Evolutionary conservation across 768 basidiomycete species (phyloP).

Genomic region (Leccinum variicolor): DNA sequence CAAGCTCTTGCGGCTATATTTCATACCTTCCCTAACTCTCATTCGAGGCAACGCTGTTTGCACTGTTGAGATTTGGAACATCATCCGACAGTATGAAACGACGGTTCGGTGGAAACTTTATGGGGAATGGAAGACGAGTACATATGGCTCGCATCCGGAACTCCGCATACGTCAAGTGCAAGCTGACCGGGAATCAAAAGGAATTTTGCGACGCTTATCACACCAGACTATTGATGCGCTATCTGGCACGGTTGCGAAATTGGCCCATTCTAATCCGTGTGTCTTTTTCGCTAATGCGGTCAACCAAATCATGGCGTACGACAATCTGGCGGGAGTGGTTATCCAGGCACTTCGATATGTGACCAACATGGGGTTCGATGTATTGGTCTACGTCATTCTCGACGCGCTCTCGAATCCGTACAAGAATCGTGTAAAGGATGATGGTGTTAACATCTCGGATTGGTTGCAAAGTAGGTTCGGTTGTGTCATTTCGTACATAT

Average conservation of each 20-base stretch:
- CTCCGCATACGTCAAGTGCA: constrained; percentile 77
- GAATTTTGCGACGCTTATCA: constrained; percentile 82
- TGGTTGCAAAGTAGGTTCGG: constrained; percentile 83
- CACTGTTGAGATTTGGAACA: constrained; percentile 90
- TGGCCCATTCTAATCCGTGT: constrained; percentile 92
- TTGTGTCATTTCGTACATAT: constrained; percentile 8
- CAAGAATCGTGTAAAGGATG: constrained; percentile 82
- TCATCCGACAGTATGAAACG: constrained; percentile 76
- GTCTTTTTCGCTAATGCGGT: constrained; percentile 88
- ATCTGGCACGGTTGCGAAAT: constrained; percentile 85
- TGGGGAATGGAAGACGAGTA: constrained; percentile 86
- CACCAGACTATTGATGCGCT: constrained; percentile 80
- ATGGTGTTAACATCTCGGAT: constrained; percentile 85
- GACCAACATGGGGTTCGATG: constrained; percentile 92
- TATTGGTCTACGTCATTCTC: constrained; percentile 82
- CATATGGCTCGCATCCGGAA: constrained; percentile 74
- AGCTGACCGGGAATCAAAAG: constrained; percentile 85
- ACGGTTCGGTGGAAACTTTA: constrained; percentile 87
- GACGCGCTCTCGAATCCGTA: constrained; percentile 83
- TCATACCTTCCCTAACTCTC: constrained; percentile 85
- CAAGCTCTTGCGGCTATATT: constrained; percentile 69
- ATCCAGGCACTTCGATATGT: constrained; percentile 87
- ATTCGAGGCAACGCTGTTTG: constrained; percentile 84
- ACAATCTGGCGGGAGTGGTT: constrained; percentile 87
- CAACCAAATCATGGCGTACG: constrained; percentile 94